phyloP scores from a whole-genome alignment of 495 filamentous ascomycete species.

The Pseudomonodictys pantanalensis region DNA sequence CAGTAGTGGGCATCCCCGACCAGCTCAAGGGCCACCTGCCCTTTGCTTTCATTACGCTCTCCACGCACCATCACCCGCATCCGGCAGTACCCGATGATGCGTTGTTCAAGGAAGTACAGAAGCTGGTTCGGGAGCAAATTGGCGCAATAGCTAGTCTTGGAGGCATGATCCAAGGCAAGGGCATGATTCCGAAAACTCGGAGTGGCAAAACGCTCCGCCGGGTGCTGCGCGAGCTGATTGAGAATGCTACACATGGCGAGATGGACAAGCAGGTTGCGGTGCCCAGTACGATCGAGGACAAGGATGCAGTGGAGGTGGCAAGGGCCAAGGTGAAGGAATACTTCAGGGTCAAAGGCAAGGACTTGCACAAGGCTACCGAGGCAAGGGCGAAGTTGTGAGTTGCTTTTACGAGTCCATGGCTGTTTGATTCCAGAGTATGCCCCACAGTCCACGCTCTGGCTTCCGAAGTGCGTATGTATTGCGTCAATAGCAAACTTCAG shows the following conservation, averaged over 20 bases:
- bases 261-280: slow-evolving; percentile 54
- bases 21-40: slow-evolving; percentile 83
- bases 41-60: slow-evolving; percentile 77
- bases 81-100: slow-evolving; percentile 47
- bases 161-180: slow-evolving; percentile 76
- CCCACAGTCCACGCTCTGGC: too few species aligned
- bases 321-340: slow-evolving; percentile 55
- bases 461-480: too few species aligned
- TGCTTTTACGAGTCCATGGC: too few species aligned
- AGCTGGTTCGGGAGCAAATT: slow-evolving; percentile 72
- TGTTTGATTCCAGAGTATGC: too few species aligned
- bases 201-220: slow-evolving; percentile 83
- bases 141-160: slow-evolving; percentile 82
- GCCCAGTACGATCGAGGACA: slow-evolving; percentile 61
- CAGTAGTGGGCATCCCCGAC: slow-evolving; percentile 83
- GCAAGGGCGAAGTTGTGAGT: slow-evolving; percentile 53
- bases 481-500: too few species aligned
- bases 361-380: slow-evolving; percentile 52
- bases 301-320: slow-evolving; percentile 56
- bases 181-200: slow-evolving; percentile 90
- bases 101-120: slow-evolving; percentile 61
- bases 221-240: slow-evolving; percentile 75
- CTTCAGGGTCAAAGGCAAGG: slow-evolving; percentile 50
- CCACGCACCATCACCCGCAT: slow-evolving; percentile 47
- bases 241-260: slow-evolving; percentile 55